A percentile compares a stretch with the other conserved stretches of the same genome.
Evolutionary conservation across 805 yeast species (phyloP).

Genomic region (Sugiyamaella americana): DNA sequence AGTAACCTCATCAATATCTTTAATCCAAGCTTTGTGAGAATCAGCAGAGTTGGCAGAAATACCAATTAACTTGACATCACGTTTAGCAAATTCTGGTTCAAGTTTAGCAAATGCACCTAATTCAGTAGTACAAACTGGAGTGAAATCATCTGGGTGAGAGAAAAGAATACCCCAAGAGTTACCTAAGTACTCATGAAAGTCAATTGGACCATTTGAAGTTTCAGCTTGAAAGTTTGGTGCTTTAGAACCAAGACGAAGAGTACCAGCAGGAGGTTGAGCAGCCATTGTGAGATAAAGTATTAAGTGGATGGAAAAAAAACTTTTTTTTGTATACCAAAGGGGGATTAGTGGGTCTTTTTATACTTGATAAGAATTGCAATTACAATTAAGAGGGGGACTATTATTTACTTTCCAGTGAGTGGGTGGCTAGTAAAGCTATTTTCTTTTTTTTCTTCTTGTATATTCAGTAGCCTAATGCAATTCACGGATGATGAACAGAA

Average conservation of each 20-base stretch:
- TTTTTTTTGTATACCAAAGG: no score
- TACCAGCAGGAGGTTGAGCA: slow-evolving; percentile 22
- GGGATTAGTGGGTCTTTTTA: no score
- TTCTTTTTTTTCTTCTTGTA: background rate
- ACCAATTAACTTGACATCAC: slow-evolving; percentile 81
- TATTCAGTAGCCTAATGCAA: no score
- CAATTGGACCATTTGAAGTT: slow-evolving; percentile 74
- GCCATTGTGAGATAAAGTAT: slow-evolving; percentile 16
- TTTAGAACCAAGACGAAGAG: slow-evolving; percentile 61
- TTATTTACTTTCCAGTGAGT: no score
- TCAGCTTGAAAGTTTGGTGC: slow-evolving; percentile 88
- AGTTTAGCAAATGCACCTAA: slow-evolving; percentile 87
- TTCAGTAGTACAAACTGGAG: slow-evolving; percentile 96
- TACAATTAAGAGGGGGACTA: no score
- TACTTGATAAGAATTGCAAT: no score
- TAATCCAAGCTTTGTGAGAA: slow-evolving; percentile 83
- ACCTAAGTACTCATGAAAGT: slow-evolving; percentile 83
- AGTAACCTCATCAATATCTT: slow-evolving; percentile 84
- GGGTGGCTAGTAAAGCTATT: no score
- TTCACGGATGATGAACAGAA: background rate
- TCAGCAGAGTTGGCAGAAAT: slow-evolving; percentile 82
- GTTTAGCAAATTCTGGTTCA: slow-evolving; percentile 80
- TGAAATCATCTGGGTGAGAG: slow-evolving; percentile 94
- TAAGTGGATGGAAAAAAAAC: background rate
- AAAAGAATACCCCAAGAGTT: slow-evolving; percentile 83